Evolutionary conservation across 2,329 filamentous ascomycete genomes (phyloP), one percentile per base, ranked within the genome.

Genomic region (Pseudocercospora fuligena): DNA sequence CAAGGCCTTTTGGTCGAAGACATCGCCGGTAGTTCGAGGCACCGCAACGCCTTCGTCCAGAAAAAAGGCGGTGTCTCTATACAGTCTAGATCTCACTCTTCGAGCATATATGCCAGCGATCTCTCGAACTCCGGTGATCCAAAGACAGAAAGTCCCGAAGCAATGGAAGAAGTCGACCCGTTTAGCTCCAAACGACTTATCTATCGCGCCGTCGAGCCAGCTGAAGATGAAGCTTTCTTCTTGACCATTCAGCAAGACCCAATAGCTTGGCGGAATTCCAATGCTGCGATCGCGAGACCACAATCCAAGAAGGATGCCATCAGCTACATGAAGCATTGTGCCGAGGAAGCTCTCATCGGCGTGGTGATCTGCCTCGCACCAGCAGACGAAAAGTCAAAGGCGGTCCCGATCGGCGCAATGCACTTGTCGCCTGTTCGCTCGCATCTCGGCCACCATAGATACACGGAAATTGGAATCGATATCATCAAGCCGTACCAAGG

Each of bases 401-500:
- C 56, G n/a, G 69, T 61, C 14, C 77, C 78, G 6, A 74, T 81
- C 29, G 80, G 80, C 9, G 70, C 73, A 25, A 66, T 82, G 5
- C 61, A 72, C 49, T 71, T 81, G 1, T 69, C 72, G 29, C 60
- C 68, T 6, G 66, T 70, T 6, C 72, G 72, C 5, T 56, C 64
- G 1, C 9, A 63, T 6, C 29, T 63, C 23, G 49, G 51, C 3
- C 82, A 84, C 64, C 82, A 85, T 67, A 78, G 84, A 11, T 74
- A 73, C 68, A 78, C 79, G 12, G 77, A 81, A 29, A 76, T 85
- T 14, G 80, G 77, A 0, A 75, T 85, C 14, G 70, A 76, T 0
- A 77, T 85, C 1, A 67, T 79, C 1, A 71, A 74, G 0, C 11
- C 64, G 0, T 78, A 79, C 61, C 80, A 82, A 66, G 75, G 78